phyloP scores from a whole-genome alignment of 257 asterid species.

The Solanum commersonii region DNA sequence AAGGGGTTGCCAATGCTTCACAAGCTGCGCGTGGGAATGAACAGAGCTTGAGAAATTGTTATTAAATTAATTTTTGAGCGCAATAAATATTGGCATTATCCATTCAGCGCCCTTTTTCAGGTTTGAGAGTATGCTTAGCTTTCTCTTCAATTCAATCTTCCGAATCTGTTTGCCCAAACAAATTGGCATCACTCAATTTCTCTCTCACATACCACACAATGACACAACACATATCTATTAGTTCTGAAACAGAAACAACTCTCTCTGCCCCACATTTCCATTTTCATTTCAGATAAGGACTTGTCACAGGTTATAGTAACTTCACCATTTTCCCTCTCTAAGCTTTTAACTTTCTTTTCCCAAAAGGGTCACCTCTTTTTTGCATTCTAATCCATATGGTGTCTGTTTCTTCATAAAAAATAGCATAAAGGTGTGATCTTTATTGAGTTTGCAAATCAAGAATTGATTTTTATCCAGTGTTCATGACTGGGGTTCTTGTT shows the following conservation, averaged over 20 bases:
- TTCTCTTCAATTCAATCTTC: neutral
- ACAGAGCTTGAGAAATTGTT: neutral
- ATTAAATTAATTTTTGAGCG: neutral
- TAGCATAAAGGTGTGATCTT: neutral
- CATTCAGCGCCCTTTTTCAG: neutral
- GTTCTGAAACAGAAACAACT: neutral
- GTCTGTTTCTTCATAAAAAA: neutral
- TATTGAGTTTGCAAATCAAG: neutral
- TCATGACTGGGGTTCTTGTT: neutral
- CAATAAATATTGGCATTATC: conserved; percentile 1
- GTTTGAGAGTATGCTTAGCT: neutral
- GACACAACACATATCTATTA: neutral
- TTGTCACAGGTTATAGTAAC: neutral
- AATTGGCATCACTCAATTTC: neutral
- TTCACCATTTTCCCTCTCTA: neutral
- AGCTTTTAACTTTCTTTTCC: neutral
- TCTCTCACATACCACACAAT: conserved; percentile 5
- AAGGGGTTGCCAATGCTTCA: neutral
- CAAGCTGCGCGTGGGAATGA: neutral
- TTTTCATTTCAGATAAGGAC: conserved; percentile 4
- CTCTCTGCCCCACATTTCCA: conserved; percentile 3
- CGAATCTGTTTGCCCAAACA: neutral
- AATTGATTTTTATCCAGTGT: neutral
- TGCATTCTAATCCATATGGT: neutral
- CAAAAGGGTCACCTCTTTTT: neutral